Conservation (phyloP, 768 basidiomycete genomes). For the Lactarius pseudohatsudake region DNA sequence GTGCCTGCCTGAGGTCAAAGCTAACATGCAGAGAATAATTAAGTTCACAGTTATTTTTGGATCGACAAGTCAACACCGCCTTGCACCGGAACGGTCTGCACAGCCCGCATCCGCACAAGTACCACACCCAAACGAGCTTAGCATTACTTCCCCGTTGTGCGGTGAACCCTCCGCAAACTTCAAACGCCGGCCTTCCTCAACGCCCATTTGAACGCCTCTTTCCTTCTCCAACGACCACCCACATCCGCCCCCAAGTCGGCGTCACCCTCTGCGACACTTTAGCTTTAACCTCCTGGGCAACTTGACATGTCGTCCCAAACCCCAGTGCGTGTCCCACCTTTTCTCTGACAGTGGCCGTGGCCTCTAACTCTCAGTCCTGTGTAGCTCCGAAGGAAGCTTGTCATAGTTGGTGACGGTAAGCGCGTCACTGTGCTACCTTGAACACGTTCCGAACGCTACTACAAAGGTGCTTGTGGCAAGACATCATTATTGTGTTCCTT, state of each 20-base stretch:
- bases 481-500: constrained; percentile 89
- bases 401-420: constrained; percentile 95
- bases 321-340: constrained; percentile 23
- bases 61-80: constrained; percentile 23
- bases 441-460: constrained; percentile 21
- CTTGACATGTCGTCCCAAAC: constrained; percentile 28
- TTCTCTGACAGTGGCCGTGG: constrained; percentile 9
- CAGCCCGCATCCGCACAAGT: constrained; percentile 12
- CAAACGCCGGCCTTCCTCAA: constrained; percentile 11
- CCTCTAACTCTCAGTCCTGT: constrained; percentile 6
- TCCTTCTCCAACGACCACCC: constrained; percentile 3
- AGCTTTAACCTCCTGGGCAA: background rate
- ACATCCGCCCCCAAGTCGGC: background rate
- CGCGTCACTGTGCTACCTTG: constrained; percentile 7
- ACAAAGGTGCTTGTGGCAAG: constrained; percentile 91
- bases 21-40: background rate
- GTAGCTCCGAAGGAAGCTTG: constrained; percentile 91
- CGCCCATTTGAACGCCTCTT: background rate
- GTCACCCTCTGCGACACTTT: background rate
- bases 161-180: constrained; percentile 12
- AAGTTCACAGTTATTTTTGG: constrained; percentile 5
- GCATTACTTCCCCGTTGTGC: background rate
- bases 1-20: no score
- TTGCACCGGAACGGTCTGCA: constrained; percentile 13
- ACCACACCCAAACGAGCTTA: constrained; percentile 8